Evolutionary conservation across 768 basidiomycete genomes (phyloP).

Genomic region (Pulveroboletus sp.): DNA sequence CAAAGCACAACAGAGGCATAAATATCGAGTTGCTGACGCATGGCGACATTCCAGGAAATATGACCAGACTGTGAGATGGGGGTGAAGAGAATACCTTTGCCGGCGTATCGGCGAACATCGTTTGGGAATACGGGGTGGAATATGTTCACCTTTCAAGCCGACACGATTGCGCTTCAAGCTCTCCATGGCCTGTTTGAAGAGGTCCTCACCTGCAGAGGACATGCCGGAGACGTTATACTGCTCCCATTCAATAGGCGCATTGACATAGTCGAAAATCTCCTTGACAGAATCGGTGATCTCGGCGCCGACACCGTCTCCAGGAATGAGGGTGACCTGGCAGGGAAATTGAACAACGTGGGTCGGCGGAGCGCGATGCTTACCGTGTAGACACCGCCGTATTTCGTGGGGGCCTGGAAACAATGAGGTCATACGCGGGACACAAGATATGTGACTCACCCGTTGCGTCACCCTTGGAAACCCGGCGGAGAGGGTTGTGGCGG

Average conservation of each 20-base stretch:
- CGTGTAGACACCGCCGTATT: slow-evolving; percentile 91
- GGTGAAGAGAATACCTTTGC: slow-evolving; percentile 94
- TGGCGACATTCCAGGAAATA: slow-evolving; percentile 99
- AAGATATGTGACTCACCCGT: slow-evolving; percentile 45
- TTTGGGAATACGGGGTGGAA: slow-evolving; percentile 1
- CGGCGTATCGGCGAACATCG: slow-evolving; percentile 1
- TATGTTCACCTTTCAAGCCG: slow-evolving; percentile 83
- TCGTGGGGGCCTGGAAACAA: slow-evolving; percentile 69
- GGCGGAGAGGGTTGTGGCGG: slow-evolving; percentile 73
- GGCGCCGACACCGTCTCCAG: slow-evolving; percentile 95
- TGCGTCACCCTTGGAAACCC: slow-evolving; percentile 73
- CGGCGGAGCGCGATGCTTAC: slow-evolving; percentile 40
- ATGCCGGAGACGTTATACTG: slow-evolving; percentile 97
- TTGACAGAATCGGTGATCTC: slow-evolving; percentile 99
- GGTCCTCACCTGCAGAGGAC: slow-evolving; percentile 88
- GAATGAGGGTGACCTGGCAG: slow-evolving; percentile 87
- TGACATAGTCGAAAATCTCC: slow-evolving; percentile 96
- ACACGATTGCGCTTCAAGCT: slow-evolving; percentile 96
- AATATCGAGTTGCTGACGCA: slow-evolving; percentile 99
- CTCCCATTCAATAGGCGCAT: slow-evolving; percentile 99
- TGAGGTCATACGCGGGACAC: slow-evolving; percentile 4
- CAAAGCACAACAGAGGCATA: slow-evolving; percentile 98
- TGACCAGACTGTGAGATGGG: slow-evolving; percentile 95
- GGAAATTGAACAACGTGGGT: slow-evolving; percentile 20
- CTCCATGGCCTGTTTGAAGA: slow-evolving; percentile 98